Percentiles rank a stretch among this genome's conserved stretches.
These are phyloP conservation scores for Ligustrum vulgare DNA, from an alignment of 257 asterid species.

Conservation along the genomic window DNA sequence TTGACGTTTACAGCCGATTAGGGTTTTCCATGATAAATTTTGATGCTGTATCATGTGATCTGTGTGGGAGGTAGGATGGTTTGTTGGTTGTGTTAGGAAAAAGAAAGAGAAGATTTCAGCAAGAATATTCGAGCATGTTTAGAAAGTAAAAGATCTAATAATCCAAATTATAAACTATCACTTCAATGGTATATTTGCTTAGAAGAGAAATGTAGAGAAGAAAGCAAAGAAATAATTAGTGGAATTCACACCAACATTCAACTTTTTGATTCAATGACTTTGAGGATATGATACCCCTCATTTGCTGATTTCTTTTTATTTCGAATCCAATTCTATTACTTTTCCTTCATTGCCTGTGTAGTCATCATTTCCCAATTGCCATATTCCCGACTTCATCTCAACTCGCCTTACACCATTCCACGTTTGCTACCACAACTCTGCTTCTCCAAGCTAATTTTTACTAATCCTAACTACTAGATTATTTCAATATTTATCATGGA, in stretches of 20 bases:
- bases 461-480: neutral
- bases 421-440: neutral
- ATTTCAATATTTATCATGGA: neutral
- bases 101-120: neutral
- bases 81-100: neutral
- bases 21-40: neutral
- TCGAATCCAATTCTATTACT: neutral
- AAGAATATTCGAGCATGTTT: neutral
- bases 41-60: neutral
- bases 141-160: neutral
- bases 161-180: neutral
- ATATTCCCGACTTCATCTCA: neutral
- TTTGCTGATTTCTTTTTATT: no score
- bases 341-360: neutral
- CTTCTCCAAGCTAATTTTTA: neutral
- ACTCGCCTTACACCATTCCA: neutral
- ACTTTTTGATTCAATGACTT: no score
- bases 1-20: neutral
- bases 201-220: neutral
- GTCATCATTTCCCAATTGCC: neutral
- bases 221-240: neutral
- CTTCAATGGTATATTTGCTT: neutral
- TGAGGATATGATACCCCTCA: neutral
- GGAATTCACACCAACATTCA: neutral
- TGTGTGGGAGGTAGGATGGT: neutral